Base-by-base conservation (phyloP, 2,329 filamentous ascomycete species). In the Xylariaceae sp. region DNA sequence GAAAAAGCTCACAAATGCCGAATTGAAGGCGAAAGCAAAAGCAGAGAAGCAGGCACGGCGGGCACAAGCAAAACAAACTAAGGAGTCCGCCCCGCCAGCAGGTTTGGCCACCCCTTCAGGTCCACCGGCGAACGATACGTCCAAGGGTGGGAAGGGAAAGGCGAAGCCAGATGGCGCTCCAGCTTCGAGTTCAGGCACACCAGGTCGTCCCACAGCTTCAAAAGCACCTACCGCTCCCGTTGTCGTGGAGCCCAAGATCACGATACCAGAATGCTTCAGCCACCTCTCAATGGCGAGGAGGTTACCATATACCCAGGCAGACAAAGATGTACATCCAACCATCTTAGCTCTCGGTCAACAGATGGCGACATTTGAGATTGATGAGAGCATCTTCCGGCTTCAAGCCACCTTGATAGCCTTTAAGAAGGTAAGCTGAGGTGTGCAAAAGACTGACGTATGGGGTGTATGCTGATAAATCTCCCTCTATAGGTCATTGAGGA, bases 11-110 rank as follows among this genome's bases (percentile, higher is more conserved):
- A 82, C 86, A 2, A 77, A 78, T 27, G 89, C 88, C 17, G 86
- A 95, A 67, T 64, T 95, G 60, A 97, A 97, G 70, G 92, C 91
- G 60, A 83, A 82, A 64, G 85, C 86, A 50, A 92, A 95, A 66
- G 91, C 88, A 23, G 92, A 96, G 65, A 97, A 96, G 71, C 86
- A 87, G 42, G 90, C 90, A 37, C 78, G 88, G 50, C 79, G 92
- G 70, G 88, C 86, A 39, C 83, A 83, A 61, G 80, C 76, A 59
- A 88, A 85, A 63, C 72, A 73, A 22, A 72, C 75, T 4, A 77
- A 77, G 51, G 67, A 72, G 2, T 67, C 67, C 45, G 64, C 65
- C 17, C 61, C 67, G 53, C 55, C 66, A 44, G 53, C 68, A 59
- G 51, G 56, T 22, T 57, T 60, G 8, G 56, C 66, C 45, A 62